Evolutionary conservation across 1,284 basidiomycete species (phyloP).

Genomic region (Somion occarium): DNA sequence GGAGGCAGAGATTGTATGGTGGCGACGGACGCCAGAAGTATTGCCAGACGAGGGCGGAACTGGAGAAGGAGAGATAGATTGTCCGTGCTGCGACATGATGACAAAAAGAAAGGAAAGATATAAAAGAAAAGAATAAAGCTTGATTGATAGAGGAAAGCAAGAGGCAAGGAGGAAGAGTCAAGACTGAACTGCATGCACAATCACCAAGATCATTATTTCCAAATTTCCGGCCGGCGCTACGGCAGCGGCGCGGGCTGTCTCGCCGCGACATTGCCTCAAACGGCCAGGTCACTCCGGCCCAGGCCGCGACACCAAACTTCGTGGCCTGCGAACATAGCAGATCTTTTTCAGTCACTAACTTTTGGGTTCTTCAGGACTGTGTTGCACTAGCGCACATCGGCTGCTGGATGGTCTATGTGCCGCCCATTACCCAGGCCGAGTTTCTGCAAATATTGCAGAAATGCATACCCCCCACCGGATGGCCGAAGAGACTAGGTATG

Average conservation of each 20-base stretch:
- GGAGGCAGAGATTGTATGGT: constrained; percentile 77
- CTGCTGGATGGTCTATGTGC: constrained; percentile 6
- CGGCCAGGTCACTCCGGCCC: background rate
- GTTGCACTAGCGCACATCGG: background rate
- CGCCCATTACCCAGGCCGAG: constrained; percentile 21
- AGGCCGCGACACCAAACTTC: background rate
- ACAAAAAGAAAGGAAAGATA: constrained; percentile 12
- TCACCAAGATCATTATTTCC: background rate
- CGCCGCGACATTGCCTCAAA: background rate
- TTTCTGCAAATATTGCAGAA: constrained; percentile 25
- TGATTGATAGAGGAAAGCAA: background rate
- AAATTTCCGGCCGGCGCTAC: background rate
- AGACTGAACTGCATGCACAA: constrained; percentile 3
- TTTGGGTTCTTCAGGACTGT: background rate
- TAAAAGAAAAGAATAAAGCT: constrained; percentile 17
- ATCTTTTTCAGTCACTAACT: background rate
- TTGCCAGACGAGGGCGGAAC: constrained; percentile 18
- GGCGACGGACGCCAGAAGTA: constrained; percentile 51
- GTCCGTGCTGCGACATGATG: constrained; percentile 30
- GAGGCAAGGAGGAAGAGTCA: too few relatives aligned
- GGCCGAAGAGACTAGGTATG: constrained; percentile 21
- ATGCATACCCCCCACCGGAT: constrained; percentile 28
- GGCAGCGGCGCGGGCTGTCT: background rate
- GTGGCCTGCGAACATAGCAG: too few relatives aligned
- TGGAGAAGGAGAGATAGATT: constrained; percentile 32